Evolutionary conservation across 73 alveolate species (phyloP).

Genomic region (Paramecium tetraurelia): DNA sequence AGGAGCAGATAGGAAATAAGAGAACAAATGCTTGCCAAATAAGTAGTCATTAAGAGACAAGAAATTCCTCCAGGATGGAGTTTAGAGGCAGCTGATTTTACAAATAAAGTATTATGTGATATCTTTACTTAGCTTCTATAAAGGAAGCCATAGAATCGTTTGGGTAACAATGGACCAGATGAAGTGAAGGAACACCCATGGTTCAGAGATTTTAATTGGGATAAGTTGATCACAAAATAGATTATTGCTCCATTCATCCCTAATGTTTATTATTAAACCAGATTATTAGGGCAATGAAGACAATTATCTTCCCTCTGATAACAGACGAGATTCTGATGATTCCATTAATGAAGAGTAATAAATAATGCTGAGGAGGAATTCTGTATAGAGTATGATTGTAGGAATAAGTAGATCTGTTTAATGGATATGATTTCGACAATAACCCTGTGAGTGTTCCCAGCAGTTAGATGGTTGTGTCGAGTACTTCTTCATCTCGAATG

Average conservation of each 20-base stretch:
- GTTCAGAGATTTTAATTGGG: slow-evolving; percentile 87
- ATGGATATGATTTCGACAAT: slow-evolving; percentile 69
- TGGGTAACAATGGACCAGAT: slow-evolving; percentile 89
- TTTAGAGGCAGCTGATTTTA: slow-evolving; percentile 91
- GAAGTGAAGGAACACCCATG: slow-evolving; percentile 94
- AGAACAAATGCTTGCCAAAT: slow-evolving; percentile 80
- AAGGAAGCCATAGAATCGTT: slow-evolving; percentile 88
- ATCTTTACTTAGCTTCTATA: slow-evolving; percentile 60
- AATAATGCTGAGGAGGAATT: slow-evolving; percentile 65
- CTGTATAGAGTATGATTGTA: slow-evolving; percentile 45
- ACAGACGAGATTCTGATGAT: slow-evolving; percentile 74
- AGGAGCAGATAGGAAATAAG: slow-evolving; percentile 78
- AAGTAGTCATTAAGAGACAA: slow-evolving; percentile 75
- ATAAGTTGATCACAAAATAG: slow-evolving; percentile 72
- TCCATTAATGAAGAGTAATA: slow-evolving; percentile 62
- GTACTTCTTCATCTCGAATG: slow-evolving; percentile 2
- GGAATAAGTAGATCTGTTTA: slow-evolving; percentile 35
- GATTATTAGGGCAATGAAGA: slow-evolving; percentile 67
- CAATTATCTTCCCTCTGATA: slow-evolving; percentile 63
- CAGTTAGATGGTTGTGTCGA: background rate
- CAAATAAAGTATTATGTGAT: slow-evolving; percentile 68
- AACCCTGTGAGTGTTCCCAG: background rate
- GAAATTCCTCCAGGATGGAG: slow-evolving; percentile 91
- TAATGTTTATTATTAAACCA: background rate
- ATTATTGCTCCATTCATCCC: slow-evolving; percentile 77